Evolutionary conservation across 2,329 filamentous ascomycete species (phyloP).

Genomic region (Aureobasidium sp.): DNA sequence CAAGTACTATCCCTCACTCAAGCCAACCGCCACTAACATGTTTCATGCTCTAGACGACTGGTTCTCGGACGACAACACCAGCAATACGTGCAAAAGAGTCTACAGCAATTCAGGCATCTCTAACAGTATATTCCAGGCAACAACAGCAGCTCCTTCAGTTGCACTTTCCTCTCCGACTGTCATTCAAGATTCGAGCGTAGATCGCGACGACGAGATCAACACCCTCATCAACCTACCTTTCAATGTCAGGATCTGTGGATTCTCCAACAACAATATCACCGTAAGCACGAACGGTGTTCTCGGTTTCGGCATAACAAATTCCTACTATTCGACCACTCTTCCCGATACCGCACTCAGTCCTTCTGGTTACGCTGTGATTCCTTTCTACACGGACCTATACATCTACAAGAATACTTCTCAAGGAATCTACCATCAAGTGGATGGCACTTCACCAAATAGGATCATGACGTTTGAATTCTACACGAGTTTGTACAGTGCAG

Average conservation of each 20-base stretch:
- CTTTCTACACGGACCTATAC: slow-evolving; percentile 22
- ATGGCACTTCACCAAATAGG: slow-evolving; percentile 13
- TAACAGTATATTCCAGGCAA: background rate
- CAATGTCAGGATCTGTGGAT: background rate
- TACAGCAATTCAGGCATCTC: too few species aligned
- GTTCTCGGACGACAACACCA: background rate
- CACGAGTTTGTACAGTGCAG: slow-evolving; percentile 5
- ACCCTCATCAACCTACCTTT: background rate
- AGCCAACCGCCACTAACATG: background rate
- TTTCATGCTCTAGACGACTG: background rate
- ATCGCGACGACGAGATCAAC: background rate
- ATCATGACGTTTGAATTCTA: slow-evolving; percentile 21
- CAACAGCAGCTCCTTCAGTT: background rate
- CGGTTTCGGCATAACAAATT: background rate
- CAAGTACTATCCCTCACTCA: background rate
- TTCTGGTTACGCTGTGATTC: slow-evolving; percentile 7
- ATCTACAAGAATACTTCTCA: slow-evolving; percentile 19
- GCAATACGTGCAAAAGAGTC: background rate
- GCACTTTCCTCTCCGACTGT: background rate
- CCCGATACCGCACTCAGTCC: background rate
- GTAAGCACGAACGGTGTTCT: background rate
- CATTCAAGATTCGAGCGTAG: background rate
- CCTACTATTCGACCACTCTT: background rate
- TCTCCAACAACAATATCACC: background rate
- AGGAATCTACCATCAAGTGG: slow-evolving; percentile 23